A percentile compares a stretch with the other conserved stretches of the same genome.
These are phyloP conservation scores for Pyrenophora seminiperda DNA, from an alignment of 2,329 filamentous ascomycete species.

Conservation along the genomic window DNA sequence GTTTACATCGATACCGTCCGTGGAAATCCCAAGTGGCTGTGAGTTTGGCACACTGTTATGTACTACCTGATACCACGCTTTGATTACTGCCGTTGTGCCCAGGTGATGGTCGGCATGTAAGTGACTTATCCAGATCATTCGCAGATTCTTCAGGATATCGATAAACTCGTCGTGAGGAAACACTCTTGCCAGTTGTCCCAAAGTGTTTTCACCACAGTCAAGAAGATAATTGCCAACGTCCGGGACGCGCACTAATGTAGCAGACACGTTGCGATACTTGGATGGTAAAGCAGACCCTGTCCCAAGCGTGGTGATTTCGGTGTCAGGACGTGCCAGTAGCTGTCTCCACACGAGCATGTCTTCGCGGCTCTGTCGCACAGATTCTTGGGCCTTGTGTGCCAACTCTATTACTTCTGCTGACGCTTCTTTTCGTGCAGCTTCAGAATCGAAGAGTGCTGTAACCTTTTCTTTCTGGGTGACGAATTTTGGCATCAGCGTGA, in stretches of 20 bases:
- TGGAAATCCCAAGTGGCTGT: conserved; percentile 18
- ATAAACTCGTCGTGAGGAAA: conserved; percentile 68
- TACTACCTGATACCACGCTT: conserved; percentile 72
- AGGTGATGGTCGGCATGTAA: conserved; percentile 96
- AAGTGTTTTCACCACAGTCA: conserved; percentile 89
- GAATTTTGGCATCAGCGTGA: conserved; percentile 56
- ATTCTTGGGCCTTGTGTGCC: conserved; percentile 53
- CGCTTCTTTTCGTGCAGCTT: conserved; percentile 51
- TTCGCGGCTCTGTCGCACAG: conserved; percentile 45
- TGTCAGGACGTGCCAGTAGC: conserved; percentile 74
- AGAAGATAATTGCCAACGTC: conserved; percentile 86
- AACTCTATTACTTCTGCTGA: conserved; percentile 58
- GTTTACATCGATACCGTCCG: conserved; percentile 38
- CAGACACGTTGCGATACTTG: conserved; percentile 93
- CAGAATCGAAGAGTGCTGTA: conserved; percentile 53
- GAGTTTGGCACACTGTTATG: conserved; percentile 48
- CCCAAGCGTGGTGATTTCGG: conserved; percentile 84
- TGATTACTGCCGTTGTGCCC: conserved; percentile 79
- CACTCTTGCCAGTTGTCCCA: conserved; percentile 81
- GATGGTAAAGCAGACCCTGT: conserved; percentile 90
- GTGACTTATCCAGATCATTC: conserved; percentile 90
- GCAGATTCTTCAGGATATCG: conserved; percentile 77
- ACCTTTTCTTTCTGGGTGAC: conserved; percentile 32
- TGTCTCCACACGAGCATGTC: conserved; percentile 62
- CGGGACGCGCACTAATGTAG: conserved; percentile 82